These are phyloP conservation scores for Aspergillus fumigatus DNA, from an alignment of 2,329 filamentous ascomycete genomes.

Conservation along the genomic window DNA sequence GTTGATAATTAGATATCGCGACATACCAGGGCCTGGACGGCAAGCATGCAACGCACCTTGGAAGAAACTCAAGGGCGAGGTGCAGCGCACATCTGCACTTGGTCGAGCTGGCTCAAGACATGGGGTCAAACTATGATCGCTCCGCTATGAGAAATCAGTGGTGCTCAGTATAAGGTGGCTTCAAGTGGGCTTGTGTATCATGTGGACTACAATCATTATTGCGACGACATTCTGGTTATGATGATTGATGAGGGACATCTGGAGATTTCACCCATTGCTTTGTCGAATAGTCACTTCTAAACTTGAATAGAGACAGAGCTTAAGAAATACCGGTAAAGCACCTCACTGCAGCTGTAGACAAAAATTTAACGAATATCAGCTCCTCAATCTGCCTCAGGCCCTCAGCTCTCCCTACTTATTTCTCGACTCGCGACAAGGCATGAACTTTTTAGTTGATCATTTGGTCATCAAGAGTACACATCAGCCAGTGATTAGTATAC, in stretches of 20 bases:
- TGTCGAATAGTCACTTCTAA: not conserved
- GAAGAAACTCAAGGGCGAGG: not conserved
- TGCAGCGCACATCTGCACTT: not conserved
- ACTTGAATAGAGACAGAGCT: not conserved
- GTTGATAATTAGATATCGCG: not conserved
- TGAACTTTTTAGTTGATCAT: too few relatives aligned
- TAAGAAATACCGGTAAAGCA: not conserved
- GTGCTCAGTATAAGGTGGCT: not conserved
- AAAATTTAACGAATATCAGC: not conserved
- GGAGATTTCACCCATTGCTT: not conserved
- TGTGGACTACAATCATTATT: not conserved
- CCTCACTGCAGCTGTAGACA: not conserved
- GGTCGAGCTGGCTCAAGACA: not conserved
- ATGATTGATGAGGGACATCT: not conserved
- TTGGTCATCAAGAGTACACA: not conserved
- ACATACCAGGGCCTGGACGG: not conserved
- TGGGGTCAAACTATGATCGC: not conserved
- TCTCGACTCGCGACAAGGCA: too few relatives aligned
- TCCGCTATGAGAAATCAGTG: not conserved
- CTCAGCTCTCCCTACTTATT: not conserved
- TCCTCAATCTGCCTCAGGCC: not conserved
- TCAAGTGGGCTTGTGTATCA: not conserved
- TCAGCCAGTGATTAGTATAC: not conserved
- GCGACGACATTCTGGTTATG: not conserved
- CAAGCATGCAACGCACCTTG: not conserved